Percentiles rank a stretch among this genome's conserved stretches.
These are phyloP conservation scores for Dendrobium nobile DNA, from an alignment of 106 monocot genomes.

Conservation along the genomic window DNA sequence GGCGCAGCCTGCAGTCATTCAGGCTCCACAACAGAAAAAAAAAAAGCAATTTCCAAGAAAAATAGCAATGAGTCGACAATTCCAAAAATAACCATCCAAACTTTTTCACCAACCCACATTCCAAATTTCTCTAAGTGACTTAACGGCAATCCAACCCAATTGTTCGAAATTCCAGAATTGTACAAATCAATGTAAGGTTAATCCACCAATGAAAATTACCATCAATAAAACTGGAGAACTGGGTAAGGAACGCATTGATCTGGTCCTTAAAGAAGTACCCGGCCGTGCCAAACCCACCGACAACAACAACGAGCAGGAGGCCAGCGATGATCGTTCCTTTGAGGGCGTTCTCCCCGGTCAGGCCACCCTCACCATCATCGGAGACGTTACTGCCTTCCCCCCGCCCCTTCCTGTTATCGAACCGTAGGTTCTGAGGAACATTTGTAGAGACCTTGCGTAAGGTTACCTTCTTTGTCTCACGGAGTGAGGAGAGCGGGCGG, in stretches of 20 bases:
- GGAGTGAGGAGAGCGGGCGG: conserved; percentile 46
- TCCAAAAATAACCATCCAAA: neutral
- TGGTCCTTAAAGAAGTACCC: conserved; percentile 88
- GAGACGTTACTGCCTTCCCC: conserved; percentile 11
- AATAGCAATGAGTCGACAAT: neutral
- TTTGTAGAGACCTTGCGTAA: conserved; percentile 59
- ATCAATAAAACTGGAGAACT: conserved; percentile 82
- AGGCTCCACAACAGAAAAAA: neutral
- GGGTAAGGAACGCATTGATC: conserved; percentile 79
- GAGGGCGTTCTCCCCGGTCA: conserved; percentile 32
- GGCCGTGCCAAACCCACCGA: conserved; percentile 70
- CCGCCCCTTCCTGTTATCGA: conserved; percentile 25
- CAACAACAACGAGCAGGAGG: conserved; percentile 56
- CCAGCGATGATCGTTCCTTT: conserved; percentile 83
- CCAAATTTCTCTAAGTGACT: neutral
- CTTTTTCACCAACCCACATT: neutral
- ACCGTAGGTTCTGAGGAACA: conserved; percentile 47
- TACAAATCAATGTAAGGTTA: neutral
- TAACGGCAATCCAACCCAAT: neutral
- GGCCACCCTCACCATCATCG: conserved; percentile 16
- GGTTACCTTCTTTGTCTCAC: conserved; percentile 49
- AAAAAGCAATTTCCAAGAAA: neutral
- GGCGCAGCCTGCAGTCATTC: neutral
- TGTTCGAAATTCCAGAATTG: neutral
- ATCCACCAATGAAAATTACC: conserved; percentile 29